Evolutionary conservation across 306 rosid species (phyloP).

Genomic region (Trifolium dubium): DNA sequence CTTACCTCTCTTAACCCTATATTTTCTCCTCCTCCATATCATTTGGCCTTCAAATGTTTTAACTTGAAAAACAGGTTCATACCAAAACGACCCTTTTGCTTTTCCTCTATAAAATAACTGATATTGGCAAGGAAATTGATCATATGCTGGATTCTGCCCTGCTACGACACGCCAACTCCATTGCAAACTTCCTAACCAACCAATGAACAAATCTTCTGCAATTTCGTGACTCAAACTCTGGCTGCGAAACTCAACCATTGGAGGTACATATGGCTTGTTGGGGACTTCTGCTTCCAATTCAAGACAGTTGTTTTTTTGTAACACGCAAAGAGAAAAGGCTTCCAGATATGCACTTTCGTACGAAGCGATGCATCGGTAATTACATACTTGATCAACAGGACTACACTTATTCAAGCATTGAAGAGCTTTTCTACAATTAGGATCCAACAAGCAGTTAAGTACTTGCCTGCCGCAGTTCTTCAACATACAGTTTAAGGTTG

Average conservation of each 20-base stretch:
- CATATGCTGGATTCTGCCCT: slow-evolving; percentile 89
- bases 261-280: slow-evolving; percentile 63
- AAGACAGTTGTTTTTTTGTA: slow-evolving; percentile 91
- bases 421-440: slow-evolving; percentile 84
- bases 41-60: slow-evolving; percentile 75
- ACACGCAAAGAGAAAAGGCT: slow-evolving; percentile 86
- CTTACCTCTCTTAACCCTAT: slow-evolving; percentile 75
- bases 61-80: slow-evolving; percentile 85
- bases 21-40: slow-evolving; percentile 85
- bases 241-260: slow-evolving; percentile 61
- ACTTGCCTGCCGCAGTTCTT: slow-evolving; percentile 83
- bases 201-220: slow-evolving; percentile 80
- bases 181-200: slow-evolving; percentile 77
- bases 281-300: slow-evolving; percentile 77
- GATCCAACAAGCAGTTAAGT: slow-evolving; percentile 77
- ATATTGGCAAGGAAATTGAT: slow-evolving; percentile 87
- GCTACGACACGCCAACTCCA: slow-evolving; percentile 96
- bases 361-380: slow-evolving; percentile 78
- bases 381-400: slow-evolving; percentile 93
- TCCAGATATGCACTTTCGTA: slow-evolving; percentile 75
- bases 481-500: slow-evolving; percentile 77
- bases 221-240: slow-evolving; percentile 54
- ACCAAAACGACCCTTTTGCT: slow-evolving; percentile 90
- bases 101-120: slow-evolving; percentile 88
- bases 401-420: slow-evolving; percentile 80